Percentiles rank a stretch among this genome's conserved stretches.
Conservation (phyloP, 257 asterid genomes). For the Nicotiana tomentosiformis region DNA sequence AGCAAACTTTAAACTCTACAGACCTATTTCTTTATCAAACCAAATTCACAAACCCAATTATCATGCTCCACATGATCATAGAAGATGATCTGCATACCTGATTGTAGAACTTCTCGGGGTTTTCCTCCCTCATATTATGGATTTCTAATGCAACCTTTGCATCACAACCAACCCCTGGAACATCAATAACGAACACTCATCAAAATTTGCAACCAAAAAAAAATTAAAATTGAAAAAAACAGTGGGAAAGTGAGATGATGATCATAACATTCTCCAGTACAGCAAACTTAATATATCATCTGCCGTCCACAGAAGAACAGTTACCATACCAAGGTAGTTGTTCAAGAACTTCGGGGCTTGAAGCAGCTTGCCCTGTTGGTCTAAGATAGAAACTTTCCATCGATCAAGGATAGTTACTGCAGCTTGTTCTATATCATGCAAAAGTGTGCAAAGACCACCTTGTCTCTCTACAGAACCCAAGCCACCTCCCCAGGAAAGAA, state of each 20-base stretch:
- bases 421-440: constrained; percentile 89
- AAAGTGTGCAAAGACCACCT: constrained; percentile 86
- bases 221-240: not conserved
- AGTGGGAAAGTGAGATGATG: not conserved
- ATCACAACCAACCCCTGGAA: constrained; percentile 96
- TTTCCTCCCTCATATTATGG: constrained; percentile 96
- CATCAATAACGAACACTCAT: not conserved
- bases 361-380: constrained; percentile 61
- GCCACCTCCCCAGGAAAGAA: constrained; percentile 97
- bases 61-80: not conserved
- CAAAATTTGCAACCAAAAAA: not conserved
- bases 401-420: constrained; percentile 98
- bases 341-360: constrained; percentile 73
- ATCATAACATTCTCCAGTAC: not conserved
- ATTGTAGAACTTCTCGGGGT: constrained; percentile 96
- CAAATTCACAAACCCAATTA: not conserved
- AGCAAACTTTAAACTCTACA: not conserved
- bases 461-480: constrained; percentile 97
- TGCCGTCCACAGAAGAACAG: not conserved
- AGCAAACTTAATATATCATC: not conserved
- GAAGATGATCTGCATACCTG: constrained; percentile 46
- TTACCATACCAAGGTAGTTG: constrained; percentile 83
- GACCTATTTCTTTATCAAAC: not conserved
- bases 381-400: constrained; percentile 73
- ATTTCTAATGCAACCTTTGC: constrained; percentile 98